phyloP scores from a whole-genome alignment of 2,329 filamentous ascomycete genomes.

The Endoconidiophora laricicola region DNA sequence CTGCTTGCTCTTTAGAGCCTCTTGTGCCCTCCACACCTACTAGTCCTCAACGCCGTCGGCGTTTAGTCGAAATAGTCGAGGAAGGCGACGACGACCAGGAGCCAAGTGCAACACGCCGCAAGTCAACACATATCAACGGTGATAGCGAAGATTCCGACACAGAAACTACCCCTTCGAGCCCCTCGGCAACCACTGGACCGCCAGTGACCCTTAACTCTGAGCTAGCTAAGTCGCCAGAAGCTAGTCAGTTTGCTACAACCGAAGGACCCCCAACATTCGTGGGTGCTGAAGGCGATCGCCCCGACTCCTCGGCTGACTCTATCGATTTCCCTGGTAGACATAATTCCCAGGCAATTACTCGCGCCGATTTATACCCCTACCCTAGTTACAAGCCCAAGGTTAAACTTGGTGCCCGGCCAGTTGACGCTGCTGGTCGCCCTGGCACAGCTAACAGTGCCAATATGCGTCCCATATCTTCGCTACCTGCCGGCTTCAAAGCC shows the following conservation, averaged over 20 bases:
- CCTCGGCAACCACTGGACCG: constrained; percentile 15
- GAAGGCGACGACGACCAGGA: constrained; percentile 63
- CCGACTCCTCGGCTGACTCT: constrained; percentile 29
- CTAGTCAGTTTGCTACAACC: constrained; percentile 32
- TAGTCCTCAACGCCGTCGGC: constrained; percentile 58
- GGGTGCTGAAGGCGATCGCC: constrained; percentile 24
- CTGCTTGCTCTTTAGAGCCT: constrained; percentile 71
- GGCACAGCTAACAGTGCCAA: constrained; percentile 44
- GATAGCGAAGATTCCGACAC: constrained; percentile 14
- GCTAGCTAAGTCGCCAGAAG: constrained; percentile 33
- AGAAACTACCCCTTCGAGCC: background rate
- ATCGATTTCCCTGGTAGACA: constrained; percentile 25
- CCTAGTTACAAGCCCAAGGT: constrained; percentile 57
- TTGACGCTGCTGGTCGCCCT: constrained; percentile 44
- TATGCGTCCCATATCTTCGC: constrained; percentile 56
- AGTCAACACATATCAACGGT: constrained; percentile 32
- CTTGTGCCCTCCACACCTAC: constrained; percentile 65
- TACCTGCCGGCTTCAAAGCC: constrained; percentile 66
- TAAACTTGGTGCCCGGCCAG: constrained; percentile 75
- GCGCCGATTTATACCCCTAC: constrained; percentile 34
- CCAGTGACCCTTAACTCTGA: constrained; percentile 35
- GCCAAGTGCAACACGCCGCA: constrained; percentile 32
- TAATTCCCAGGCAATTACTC: constrained; percentile 35
- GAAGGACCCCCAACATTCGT: constrained; percentile 35
- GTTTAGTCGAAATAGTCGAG: constrained; percentile 85